Base-by-base conservation (phyloP, 306 rosid genomes). In the Carpinus fangiana region DNA sequence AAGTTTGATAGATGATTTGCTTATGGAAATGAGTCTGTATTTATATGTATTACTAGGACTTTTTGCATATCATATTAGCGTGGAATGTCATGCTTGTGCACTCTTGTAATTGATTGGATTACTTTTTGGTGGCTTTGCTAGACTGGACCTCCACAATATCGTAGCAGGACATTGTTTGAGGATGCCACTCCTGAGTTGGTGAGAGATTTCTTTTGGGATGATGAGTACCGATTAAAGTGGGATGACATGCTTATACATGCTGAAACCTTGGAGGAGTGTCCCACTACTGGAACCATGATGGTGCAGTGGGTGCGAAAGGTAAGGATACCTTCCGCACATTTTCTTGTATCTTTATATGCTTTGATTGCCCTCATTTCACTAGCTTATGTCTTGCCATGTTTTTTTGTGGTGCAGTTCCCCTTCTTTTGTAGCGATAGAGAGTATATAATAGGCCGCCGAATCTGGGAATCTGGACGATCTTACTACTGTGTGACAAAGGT, bases 301-400 rank as follows among this genome's bases (percentile, higher is more conserved):
- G 90, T 89, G 78, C 90, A 73, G 60, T 89, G 92, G 92, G 88
- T 89, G 70, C 92, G 92, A 67, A 89, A 89, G 92, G 92, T 89
- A 60, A 78, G 82, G 45, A 52, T 21, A 66, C 34, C 34, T 31
- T 31, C 34, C 34, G 2, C 34, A 55, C 51, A 68, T 70, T 50
- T 41, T 14, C 3, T 56, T 56, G 18, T 34, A 60, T 36, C 34
- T 45, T 3, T 3, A 59, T 52, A 70, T 76, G 46, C 41, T 34
- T 76, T 72, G 48, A 66, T 53, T 61, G 45, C 43, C 14, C 55
- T 66, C 47, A 57, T 41, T 77, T 70, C 65, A 21, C 65, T 72
- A 26, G 62, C 57, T 54, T 28, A 59, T 43, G 23, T 7, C 8
- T 71, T 5, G 7, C 26, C 12, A 21, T 41, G 43, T 73, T 80